Percentiles rank a stretch among this genome's conserved stretches.
Conservation (phyloP, 2,329 filamentous ascomycete genomes). For the Phaeosphaeria sp. region DNA sequence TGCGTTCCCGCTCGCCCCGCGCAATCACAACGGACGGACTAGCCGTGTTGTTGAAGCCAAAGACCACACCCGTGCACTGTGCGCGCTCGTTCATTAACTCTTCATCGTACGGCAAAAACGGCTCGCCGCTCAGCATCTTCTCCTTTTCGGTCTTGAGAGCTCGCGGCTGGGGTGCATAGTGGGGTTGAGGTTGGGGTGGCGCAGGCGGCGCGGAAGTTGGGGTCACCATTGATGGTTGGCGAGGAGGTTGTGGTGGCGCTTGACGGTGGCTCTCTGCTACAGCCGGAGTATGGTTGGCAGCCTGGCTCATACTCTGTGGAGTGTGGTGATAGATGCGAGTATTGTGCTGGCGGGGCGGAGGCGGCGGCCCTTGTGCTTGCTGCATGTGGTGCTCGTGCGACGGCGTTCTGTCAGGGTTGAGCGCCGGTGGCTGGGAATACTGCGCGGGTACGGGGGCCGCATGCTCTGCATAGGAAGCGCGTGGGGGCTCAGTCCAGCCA, state of each 20-base stretch:
- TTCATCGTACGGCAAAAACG: slow-evolving; percentile 80
- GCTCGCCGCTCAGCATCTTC: slow-evolving; percentile 82
- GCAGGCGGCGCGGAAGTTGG: slow-evolving; percentile 24
- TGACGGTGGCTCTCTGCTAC: slow-evolving; percentile 36
- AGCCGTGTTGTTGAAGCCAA: slow-evolving; percentile 84
- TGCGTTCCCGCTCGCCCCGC: slow-evolving; percentile 68
- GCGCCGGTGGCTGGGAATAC: slow-evolving; percentile 25
- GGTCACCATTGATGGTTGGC: slow-evolving; percentile 25
- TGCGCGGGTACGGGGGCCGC: slow-evolving; percentile 19
- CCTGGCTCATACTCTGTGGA: slow-evolving; percentile 37
- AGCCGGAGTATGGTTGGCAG: slow-evolving; percentile 28
- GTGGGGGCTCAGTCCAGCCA: slow-evolving; percentile 29
- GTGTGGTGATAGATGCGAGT: slow-evolving; percentile 42
- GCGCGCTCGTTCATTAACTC: slow-evolving; percentile 85
- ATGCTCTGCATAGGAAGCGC: slow-evolving; percentile 33
- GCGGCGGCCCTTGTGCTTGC: slow-evolving; percentile 21
- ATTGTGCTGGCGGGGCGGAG: slow-evolving; percentile 34
- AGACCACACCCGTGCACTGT: slow-evolving; percentile 80
- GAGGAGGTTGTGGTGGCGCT: slow-evolving; percentile 31
- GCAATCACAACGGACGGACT: slow-evolving; percentile 74
- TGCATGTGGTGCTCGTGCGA: slow-evolving; percentile 32
- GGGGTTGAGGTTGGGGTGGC: slow-evolving; percentile 32
- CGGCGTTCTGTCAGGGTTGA: slow-evolving; percentile 26
- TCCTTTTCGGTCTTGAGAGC: slow-evolving; percentile 75
- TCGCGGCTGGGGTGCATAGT: slow-evolving; percentile 28